Evolutionary conservation across 345 rosid species (phyloP), one percentile per base, ranked within the genome.

Genomic region (Aquilaria yunnanensis): DNA sequence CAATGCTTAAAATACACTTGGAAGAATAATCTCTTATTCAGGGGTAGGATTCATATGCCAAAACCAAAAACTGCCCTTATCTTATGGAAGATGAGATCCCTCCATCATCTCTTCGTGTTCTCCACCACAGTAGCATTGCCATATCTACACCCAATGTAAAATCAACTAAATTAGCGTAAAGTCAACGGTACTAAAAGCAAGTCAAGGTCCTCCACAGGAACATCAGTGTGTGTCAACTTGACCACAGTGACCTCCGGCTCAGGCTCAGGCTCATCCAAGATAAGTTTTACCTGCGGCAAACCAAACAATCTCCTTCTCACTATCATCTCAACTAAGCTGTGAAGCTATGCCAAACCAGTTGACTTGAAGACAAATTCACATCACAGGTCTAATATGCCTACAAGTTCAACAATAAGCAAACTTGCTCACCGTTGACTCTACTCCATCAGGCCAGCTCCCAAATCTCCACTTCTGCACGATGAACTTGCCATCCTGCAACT

Each of bases 101-200:
- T 79, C 99, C 99, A 90, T 65, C 99, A 97, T 75, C 96, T 85
- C 84, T 94, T 93, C 0, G 97, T 94, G 80, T 90, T 94, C 72
- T 88, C 97, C 75, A 75, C 96, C 65, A 94, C 96, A 31, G 96
- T 94, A 1, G 93, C 83, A 76, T 94, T 94, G 53, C 96, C 99
- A 64, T 88, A 94, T 72, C 99, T 94, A 82, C 81, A 78, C 3
- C n/a, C 64, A 33, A 23, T 23, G 9, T 8, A 5, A 14, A 47
- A 55, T 46, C 59, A 7, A 51, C 60, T 34, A 55, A 47, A 41
- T 32, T 47, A 43, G 34, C 16, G 0, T 56, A 6, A 51, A 50
- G 67, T 88, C 33, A 66, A 94, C 97, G 97, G 23, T 16, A 16
- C 23, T 16, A 16, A 16, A 16, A 16, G 23, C 23, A 16, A 16